Evolutionary conservation across 73 alveolate species (phyloP).

Genomic region (Tetrahymena malaccensis): DNA sequence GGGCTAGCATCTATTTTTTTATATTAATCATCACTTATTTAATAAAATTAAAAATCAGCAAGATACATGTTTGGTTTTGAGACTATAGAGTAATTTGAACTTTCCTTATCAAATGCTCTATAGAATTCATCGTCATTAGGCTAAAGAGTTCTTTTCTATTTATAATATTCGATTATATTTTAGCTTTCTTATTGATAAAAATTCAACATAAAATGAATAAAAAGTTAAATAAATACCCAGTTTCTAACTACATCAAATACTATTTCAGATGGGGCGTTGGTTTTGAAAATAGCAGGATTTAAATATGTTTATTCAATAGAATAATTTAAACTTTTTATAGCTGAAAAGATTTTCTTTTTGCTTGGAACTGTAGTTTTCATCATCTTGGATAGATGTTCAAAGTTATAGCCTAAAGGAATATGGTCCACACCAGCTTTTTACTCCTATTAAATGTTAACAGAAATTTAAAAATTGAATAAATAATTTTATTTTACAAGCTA

Average conservation of each 20-base stretch:
- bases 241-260: slow-evolving; percentile 78
- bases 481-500: slow-evolving; percentile 45
- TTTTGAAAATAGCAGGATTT: slow-evolving; percentile 71
- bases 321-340: slow-evolving; percentile 64
- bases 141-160: neutral
- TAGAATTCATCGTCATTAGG: neutral
- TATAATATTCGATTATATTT: neutral
- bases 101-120: neutral
- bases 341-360: slow-evolving; percentile 66
- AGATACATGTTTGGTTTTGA: neutral
- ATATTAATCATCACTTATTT: no score
- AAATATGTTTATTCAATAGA: slow-evolving; percentile 69
- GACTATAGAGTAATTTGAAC: neutral
- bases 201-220: no score
- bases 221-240: slow-evolving; percentile 9
- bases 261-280: slow-evolving; percentile 78
- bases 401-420: slow-evolving; percentile 56
- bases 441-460: neutral
- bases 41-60: neutral
- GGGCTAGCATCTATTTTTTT: neutral
- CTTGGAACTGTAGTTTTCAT: slow-evolving; percentile 61
- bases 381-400: slow-evolving; percentile 54
- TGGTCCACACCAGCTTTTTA: slow-evolving; percentile 36
- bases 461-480: neutral
- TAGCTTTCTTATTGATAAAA: no score